Conservation (phyloP, 345 rosid genomes). For the Stellera chamaejasme region DNA sequence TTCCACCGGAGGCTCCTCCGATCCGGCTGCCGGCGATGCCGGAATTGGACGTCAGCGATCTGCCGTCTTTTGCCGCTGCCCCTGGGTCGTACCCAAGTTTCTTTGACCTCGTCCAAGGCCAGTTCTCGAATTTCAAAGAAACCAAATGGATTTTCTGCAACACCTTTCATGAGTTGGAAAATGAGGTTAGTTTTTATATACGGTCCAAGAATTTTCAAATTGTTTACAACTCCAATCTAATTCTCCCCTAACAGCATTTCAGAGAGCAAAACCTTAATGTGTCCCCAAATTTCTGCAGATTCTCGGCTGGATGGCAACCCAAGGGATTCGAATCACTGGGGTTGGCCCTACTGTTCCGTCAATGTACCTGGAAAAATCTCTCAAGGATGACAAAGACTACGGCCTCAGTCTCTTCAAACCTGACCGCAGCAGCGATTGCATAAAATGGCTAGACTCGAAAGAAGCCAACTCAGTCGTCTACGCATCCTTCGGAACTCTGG, state of each 20-base stretch:
- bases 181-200: conserved; percentile 13
- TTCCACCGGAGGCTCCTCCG: conserved; percentile 5
- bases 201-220: too few relatives aligned
- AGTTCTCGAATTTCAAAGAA: conserved; percentile 29
- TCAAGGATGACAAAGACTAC: conserved; percentile 36
- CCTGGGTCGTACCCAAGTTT: conserved; percentile 12
- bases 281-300: conserved; percentile 14
- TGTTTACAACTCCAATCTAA: not conserved
- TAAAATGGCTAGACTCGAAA: conserved; percentile 48
- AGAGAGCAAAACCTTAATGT: not conserved
- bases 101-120: conserved; percentile 10
- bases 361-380: conserved; percentile 37
- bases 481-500: conserved; percentile 44
- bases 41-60: conserved; percentile 21
- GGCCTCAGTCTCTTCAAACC: conserved; percentile 44
- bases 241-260: too few relatives aligned
- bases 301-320: conserved; percentile 34
- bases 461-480: conserved; percentile 33
- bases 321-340: conserved; percentile 24
- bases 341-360: conserved; percentile 53
- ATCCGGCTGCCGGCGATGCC: conserved; percentile 12
- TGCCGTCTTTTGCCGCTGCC: conserved; percentile 36
- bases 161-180: conserved; percentile 21
- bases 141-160: conserved; percentile 27
- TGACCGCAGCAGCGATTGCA: conserved; percentile 17